Conservation (phyloP, 768 basidiomycete genomes). For the Russula ochroleuca region DNA sequence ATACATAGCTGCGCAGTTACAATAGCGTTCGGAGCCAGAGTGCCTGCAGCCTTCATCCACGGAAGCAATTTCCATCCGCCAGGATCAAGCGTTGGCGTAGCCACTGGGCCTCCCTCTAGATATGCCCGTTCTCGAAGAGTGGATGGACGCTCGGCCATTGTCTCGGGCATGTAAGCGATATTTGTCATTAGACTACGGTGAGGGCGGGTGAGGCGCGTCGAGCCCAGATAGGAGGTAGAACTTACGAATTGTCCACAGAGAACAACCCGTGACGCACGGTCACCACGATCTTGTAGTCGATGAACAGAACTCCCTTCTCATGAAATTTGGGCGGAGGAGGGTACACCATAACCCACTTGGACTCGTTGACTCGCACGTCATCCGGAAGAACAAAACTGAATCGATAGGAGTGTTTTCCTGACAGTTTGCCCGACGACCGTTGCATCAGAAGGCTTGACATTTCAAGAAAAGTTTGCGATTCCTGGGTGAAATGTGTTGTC, state of each 20-base stretch:
- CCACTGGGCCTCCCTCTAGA: background rate
- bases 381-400: conserved; percentile 46
- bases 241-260: conserved; percentile 23
- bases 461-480: conserved; percentile 47
- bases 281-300: conserved; percentile 26
- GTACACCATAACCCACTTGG: conserved; percentile 37
- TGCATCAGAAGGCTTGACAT: conserved; percentile 44
- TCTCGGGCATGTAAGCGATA: conserved; percentile 25
- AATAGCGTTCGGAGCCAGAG: background rate
- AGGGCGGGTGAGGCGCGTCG: background rate
- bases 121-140: conserved; percentile 24
- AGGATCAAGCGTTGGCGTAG: conserved; percentile 19
- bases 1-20: conserved; percentile 15
- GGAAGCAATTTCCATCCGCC: conserved; percentile 28
- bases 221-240: background rate
- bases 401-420: conserved; percentile 46
- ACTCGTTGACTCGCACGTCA: conserved; percentile 39
- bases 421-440: conserved; percentile 37
- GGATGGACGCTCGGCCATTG: conserved; percentile 24
- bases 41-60: conserved; percentile 6
- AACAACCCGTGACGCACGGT: conserved; percentile 19
- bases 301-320: conserved; percentile 30
- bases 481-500: conserved; percentile 37
- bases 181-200: conserved; percentile 18
- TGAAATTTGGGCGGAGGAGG: conserved; percentile 51